These are phyloP conservation scores for Globisporangium megalacanthum DNA, from an alignment of 352 stramenopile species.

Conservation along the genomic window DNA sequence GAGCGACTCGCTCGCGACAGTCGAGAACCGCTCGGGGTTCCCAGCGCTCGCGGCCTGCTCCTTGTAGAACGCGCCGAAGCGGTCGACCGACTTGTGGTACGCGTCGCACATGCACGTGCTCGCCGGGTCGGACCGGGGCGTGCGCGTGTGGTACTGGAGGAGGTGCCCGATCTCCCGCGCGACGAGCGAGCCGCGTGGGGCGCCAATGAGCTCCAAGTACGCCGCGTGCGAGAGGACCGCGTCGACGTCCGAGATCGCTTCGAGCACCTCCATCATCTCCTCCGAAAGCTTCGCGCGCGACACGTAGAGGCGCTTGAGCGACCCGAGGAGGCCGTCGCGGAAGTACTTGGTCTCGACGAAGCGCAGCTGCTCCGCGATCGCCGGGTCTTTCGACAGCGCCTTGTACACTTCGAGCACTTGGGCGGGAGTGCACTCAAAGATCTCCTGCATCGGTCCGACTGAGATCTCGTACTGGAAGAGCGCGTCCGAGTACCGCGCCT, in stretches of 20 bases:
- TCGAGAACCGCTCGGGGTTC: conserved; percentile 43
- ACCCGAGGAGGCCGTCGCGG: conserved; percentile 49
- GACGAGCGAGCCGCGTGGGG: conserved; percentile 41
- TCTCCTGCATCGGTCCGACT: conserved; percentile 40
- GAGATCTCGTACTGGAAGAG: conserved; percentile 68
- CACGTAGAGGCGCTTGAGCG: conserved; percentile 59
- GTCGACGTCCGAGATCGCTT: conserved; percentile 72
- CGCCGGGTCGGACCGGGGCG: conserved; percentile 18
- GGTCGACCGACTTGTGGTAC: conserved; percentile 62
- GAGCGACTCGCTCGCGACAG: conserved; percentile 68
- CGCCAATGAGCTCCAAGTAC: conserved; percentile 59
- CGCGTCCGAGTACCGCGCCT: conserved; percentile 20
- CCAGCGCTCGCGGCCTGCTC: conserved; percentile 31
- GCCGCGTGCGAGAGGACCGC: conserved; percentile 46
- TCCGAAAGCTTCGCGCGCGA: conserved; percentile 49
- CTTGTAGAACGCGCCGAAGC: conserved; percentile 64
- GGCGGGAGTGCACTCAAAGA: conserved; percentile 60
- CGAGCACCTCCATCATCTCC: conserved; percentile 65
- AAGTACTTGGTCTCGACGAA: conserved; percentile 75
- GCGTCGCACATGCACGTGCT: conserved; percentile 61
- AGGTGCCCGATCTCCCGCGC: conserved; percentile 55
- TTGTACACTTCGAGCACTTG: conserved; percentile 58
- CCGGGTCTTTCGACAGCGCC: conserved; percentile 39
- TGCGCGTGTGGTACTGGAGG: conserved; percentile 39
- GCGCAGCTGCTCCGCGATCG: conserved; percentile 41